phyloP scores from a whole-genome alignment of 2,329 filamentous ascomycete species.

The Fusarium scirpi region DNA sequence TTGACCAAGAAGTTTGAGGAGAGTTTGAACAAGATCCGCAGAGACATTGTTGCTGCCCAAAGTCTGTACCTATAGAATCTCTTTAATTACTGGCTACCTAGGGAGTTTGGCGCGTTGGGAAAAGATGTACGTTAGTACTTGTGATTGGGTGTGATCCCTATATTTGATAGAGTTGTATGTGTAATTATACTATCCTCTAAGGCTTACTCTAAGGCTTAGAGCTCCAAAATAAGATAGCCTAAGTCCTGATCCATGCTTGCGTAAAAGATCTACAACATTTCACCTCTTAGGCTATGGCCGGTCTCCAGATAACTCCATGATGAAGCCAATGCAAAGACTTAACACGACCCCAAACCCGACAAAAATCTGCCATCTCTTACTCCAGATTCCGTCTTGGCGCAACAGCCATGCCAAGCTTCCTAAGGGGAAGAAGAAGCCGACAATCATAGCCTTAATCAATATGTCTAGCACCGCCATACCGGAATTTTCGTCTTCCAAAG shows the following conservation, averaged over 20 bases:
- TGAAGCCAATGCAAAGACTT: constrained; percentile 80
- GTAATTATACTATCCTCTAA: neutral
- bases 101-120: constrained; percentile 45
- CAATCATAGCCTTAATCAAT: constrained; percentile 86
- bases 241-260: neutral
- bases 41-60: constrained; percentile 95
- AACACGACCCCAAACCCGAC: constrained; percentile 87
- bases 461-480: constrained; percentile 77
- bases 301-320: constrained; percentile 62
- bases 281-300: constrained; percentile 25
- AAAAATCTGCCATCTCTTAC: constrained; percentile 84
- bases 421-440: constrained; percentile 95
- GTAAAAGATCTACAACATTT: neutral
- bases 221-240: too few species aligned
- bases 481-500: constrained; percentile 61
- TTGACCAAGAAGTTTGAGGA: constrained; percentile 92
- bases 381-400: constrained; percentile 89
- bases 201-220: too few species aligned
- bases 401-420: constrained; percentile 88
- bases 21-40: constrained; percentile 84
- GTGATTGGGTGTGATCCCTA: constrained; percentile 17
- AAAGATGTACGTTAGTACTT: constrained; percentile 30
- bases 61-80: constrained; percentile 84
- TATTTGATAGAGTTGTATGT: constrained; percentile 32
- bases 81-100: too few species aligned